phyloP scores from a whole-genome alignment of 2,329 filamentous ascomycete species.

The Sarocladiaceae sp. region DNA sequence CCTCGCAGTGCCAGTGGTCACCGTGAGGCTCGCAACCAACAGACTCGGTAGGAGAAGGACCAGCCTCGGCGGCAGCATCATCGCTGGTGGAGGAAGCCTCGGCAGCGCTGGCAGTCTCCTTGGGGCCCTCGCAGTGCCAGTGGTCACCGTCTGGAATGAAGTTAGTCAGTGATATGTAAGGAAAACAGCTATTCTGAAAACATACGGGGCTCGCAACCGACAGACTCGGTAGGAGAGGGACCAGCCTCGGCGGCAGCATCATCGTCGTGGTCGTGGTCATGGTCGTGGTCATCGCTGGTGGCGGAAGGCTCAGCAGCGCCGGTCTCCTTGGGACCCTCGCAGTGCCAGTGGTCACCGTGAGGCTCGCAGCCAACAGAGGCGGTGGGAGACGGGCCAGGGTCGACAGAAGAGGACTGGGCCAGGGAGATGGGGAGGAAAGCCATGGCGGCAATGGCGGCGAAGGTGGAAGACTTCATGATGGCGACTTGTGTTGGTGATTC shows the following conservation, averaged over 20 bases:
- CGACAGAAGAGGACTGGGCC: conserved; percentile 13
- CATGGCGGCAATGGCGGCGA: conserved; percentile 5
- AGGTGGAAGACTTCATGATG: conserved; percentile 1
- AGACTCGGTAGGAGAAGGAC: conserved; percentile 25
- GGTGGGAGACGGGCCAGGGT: conserved; percentile 21
- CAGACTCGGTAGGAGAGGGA: conserved; percentile 25
- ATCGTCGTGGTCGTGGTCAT: conserved; percentile 11
- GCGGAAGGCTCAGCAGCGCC: conserved; percentile 6
- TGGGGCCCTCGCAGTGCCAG: conserved; percentile 17
- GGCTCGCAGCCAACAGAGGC: conserved; percentile 25
- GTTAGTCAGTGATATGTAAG: neutral
- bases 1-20: conserved; percentile 23
- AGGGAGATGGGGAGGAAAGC: conserved; percentile 2
- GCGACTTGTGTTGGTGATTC: neutral
- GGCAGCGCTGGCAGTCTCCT: conserved; percentile 2
- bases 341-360: conserved; percentile 32
- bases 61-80: conserved; percentile 3
- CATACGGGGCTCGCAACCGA: conserved; percentile 21
- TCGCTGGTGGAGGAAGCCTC: neutral
- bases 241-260: conserved; percentile 4
- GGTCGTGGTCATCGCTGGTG: conserved; percentile 11
- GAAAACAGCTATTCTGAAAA: neutral
- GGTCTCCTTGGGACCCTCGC: conserved; percentile 12
- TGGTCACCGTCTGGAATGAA: conserved; percentile 26
- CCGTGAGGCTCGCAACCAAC: conserved; percentile 27